Evolutionary conservation across 257 asterid genomes (phyloP).

Genomic region (Rhazya stricta): DNA sequence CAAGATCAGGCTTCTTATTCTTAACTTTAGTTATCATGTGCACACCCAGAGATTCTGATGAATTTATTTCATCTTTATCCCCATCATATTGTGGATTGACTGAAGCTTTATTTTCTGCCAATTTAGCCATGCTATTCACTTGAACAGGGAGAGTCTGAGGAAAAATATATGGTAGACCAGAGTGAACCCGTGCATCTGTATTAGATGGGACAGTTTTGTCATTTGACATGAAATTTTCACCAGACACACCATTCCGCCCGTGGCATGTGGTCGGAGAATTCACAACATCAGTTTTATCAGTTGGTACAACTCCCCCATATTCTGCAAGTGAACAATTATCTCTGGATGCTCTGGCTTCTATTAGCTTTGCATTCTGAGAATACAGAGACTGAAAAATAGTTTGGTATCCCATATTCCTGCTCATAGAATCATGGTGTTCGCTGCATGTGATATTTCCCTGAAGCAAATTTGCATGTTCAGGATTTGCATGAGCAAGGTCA

Average conservation of each 20-base stretch:
- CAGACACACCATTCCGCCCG: slow-evolving; percentile 16
- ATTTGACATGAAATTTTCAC: slow-evolving; percentile 24
- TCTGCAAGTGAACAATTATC: slow-evolving; percentile 25
- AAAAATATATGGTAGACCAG: slow-evolving; percentile 24
- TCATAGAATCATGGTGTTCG: slow-evolving; percentile 26
- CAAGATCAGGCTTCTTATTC: slow-evolving; percentile 16
- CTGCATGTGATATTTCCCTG: slow-evolving; percentile 19
- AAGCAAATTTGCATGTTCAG: slow-evolving; percentile 14
- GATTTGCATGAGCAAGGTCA: slow-evolving; percentile 24
- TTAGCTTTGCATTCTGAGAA: slow-evolving; percentile 20
- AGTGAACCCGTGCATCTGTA: slow-evolving; percentile 14
- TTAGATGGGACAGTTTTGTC: slow-evolving; percentile 22
- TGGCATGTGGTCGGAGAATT: slow-evolving; percentile 17
- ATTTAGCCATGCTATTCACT: slow-evolving; percentile 16
- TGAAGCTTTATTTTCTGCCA: slow-evolving; percentile 26
- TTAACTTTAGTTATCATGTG: slow-evolving; percentile 13
- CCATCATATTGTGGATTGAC: slow-evolving; percentile 8
- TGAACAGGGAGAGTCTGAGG: slow-evolving; percentile 20
- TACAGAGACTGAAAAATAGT: slow-evolving; percentile 51
- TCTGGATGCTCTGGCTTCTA: slow-evolving; percentile 18
- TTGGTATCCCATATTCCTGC: slow-evolving; percentile 38
- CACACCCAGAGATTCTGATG: slow-evolving; percentile 23
- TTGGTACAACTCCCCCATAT: slow-evolving; percentile 18
- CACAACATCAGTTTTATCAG: slow-evolving; percentile 17
- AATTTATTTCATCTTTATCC: slow-evolving; percentile 11